A percentile compares a stretch with the other conserved stretches of the same genome.
phyloP scores from a whole-genome alignment of 2,329 filamentous ascomycete species.

The Blastomyces parvus region DNA sequence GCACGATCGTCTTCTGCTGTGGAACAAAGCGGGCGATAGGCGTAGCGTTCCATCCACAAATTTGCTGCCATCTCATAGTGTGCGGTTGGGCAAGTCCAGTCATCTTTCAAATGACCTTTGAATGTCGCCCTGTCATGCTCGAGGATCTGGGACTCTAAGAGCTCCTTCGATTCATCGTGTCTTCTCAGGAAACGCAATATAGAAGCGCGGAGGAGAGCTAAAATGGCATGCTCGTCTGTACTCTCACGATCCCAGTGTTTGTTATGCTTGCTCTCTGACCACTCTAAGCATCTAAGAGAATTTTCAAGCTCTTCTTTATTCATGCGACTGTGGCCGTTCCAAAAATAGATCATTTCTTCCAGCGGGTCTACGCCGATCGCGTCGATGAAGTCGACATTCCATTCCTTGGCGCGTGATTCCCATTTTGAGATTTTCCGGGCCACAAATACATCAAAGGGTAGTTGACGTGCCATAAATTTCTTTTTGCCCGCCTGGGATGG shows the following conservation, averaged over 20 bases:
- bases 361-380: slow-evolving; percentile 71
- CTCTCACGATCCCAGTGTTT: slow-evolving; percentile 44
- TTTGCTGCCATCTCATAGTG: slow-evolving; percentile 81
- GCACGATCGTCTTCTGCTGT: slow-evolving; percentile 2
- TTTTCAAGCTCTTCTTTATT: slow-evolving; percentile 51
- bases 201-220: slow-evolving; percentile 57
- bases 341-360: slow-evolving; percentile 88
- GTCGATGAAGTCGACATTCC: slow-evolving; percentile 62
- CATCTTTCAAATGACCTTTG: slow-evolving; percentile 42
- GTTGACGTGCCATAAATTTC: slow-evolving; percentile 75
- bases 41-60: slow-evolving; percentile 58
- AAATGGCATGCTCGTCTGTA: slow-evolving; percentile 54
- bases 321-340: slow-evolving; percentile 85
- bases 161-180: slow-evolving; percentile 54
- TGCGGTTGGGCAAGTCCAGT: slow-evolving; percentile 62
- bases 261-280: slow-evolving; percentile 50
- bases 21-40: slow-evolving; percentile 20
- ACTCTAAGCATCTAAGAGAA: slow-evolving; percentile 55
- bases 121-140: slow-evolving; percentile 45
- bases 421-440: slow-evolving; percentile 78
- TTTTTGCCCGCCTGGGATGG: slow-evolving; percentile 72
- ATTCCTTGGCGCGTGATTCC: slow-evolving; percentile 63
- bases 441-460: slow-evolving; percentile 84
- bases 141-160: slow-evolving; percentile 56
- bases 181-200: slow-evolving; percentile 55